Base-by-base conservation (phyloP, 2,329 filamentous ascomycete species). In the Exophiala alcalophila region DNA sequence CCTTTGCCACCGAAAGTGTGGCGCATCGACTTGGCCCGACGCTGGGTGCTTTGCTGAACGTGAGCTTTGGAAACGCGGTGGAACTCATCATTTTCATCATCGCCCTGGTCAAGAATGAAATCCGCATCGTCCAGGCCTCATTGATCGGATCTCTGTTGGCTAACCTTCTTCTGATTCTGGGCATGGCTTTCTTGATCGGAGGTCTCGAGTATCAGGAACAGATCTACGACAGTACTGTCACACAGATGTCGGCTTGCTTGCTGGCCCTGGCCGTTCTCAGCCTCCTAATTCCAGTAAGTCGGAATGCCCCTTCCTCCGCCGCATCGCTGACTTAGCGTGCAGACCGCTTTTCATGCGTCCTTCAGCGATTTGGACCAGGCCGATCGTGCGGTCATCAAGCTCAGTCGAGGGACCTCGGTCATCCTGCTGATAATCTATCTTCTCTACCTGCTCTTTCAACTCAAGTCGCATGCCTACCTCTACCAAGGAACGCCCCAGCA, bases 131-230 rank as follows among this genome's bases (percentile, higher is more conserved):
- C 7, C 88, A 96, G 65, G 94, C 90, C 0, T 95, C 90, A 0
- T 73, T 97, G 15, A 86, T 96, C 50, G 90, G 90, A 38, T 90
- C 84, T 63, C 94, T 96, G 61, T 72, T 96, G 18, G 94, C 89
- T 24, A 96, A 96, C 61, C 65, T 97, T 46, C 76, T 95, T 2
- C 77, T 95, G 8, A 87, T 95, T 35, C 71, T 95, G 71, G 90
- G 88, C 42, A 94, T 89, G 80, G 92, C 83, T 61, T 96, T 94
- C 73, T 90, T 94, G 69, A 83, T 86, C 47, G 89, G 87, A 31
- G 87, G 88, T 3, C 63, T 94, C 52, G 81, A 84, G 44, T 80
- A 88, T 20, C 61, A 77, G 27, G 85, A 94, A 61, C 91, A 96
- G 63, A 83, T 80, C 64, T 96, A 96, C 76, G 95, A 96, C 70